Percentiles rank a stretch among this genome's conserved stretches.
Conservation (phyloP, 768 basidiomycete genomes). For the Termitomyces sp. region DNA sequence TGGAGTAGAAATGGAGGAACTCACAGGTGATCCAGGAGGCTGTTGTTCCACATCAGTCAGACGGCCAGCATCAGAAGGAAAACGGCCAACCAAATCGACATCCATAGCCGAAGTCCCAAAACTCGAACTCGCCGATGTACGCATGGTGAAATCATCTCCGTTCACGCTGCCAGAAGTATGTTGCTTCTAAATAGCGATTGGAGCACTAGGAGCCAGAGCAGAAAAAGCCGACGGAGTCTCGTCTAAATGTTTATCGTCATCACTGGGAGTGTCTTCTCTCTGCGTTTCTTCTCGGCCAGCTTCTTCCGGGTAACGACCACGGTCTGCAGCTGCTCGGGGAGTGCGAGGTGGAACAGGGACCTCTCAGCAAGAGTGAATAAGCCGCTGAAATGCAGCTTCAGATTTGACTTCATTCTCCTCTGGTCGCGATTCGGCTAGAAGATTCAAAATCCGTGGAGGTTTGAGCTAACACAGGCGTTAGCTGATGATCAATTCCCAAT, state of each 20-base stretch:
- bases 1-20: conserved; percentile 41
- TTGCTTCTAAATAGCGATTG: conserved; percentile 53
- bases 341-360: conserved; percentile 63
- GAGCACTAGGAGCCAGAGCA: conserved; percentile 44
- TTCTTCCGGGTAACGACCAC: conserved; percentile 82
- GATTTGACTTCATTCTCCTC: conserved; percentile 80
- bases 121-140: conserved; percentile 55
- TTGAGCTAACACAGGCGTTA: conserved; percentile 42
- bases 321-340: conserved; percentile 60
- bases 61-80: conserved; percentile 10
- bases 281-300: conserved; percentile 57
- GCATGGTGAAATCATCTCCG: conserved; percentile 60
- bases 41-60: conserved; percentile 21
- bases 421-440: conserved; percentile 65
- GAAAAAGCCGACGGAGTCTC: conserved; percentile 52
- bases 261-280: conserved; percentile 66
- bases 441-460: conserved; percentile 62
- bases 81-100: conserved; percentile 60
- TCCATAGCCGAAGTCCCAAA: conserved; percentile 58
- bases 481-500: conserved; percentile 5
- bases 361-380: conserved; percentile 68
- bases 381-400: conserved; percentile 80
- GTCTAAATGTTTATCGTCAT: conserved; percentile 61
- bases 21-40: conserved; percentile 59
- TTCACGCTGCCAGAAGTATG: conserved; percentile 56